These are phyloP conservation scores for Suhomyces bokatorum DNA, from an alignment of 1,139 yeast species.

Conservation along the genomic window DNA sequence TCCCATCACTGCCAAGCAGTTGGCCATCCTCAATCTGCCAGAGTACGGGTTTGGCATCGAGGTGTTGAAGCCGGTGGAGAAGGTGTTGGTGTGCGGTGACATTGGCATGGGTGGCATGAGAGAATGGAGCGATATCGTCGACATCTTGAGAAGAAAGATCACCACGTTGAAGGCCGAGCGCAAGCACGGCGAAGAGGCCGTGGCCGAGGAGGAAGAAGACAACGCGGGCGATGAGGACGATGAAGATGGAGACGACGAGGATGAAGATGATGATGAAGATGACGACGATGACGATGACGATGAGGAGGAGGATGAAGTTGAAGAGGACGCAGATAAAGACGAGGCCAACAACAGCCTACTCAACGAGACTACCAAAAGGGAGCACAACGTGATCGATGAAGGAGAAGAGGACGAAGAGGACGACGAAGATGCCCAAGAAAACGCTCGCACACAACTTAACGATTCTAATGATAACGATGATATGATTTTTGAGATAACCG, in stretches of 20 bases:
- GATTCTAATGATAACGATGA: constrained; percentile 26
- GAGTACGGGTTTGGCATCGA: constrained; percentile 59
- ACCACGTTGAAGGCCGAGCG: constrained; percentile 35
- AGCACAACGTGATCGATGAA: constrained; percentile 11
- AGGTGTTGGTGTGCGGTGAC: constrained; percentile 92
- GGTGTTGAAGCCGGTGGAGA: constrained; percentile 87
- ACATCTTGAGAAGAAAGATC: constrained; percentile 61
- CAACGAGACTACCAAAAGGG: constrained; percentile 10
- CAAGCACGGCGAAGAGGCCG: constrained; percentile 21
- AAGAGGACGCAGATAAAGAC: constrained; percentile 8
- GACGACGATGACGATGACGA: constrained; percentile 39
- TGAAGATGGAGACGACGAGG: constrained; percentile 35
- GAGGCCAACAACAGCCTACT: constrained; percentile 7
- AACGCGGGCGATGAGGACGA: constrained; percentile 24
- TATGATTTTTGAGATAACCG: constrained; percentile 39
- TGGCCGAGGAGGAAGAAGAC: constrained; percentile 29
- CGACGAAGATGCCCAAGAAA: constrained; percentile 1
- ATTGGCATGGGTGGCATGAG: constrained; percentile 98
- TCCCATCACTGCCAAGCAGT: constrained; percentile 85
- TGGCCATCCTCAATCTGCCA: constrained; percentile 50
- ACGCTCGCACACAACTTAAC: constrained; percentile 3
- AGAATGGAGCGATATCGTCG: constrained; percentile 93
- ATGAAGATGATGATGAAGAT: constrained; percentile 40
- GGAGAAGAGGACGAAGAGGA: constrained; percentile 13
- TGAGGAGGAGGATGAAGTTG: constrained; percentile 33